Base-by-base conservation (phyloP, 2,329 filamentous ascomycete species). In the Ophioceras dolichostomum region DNA sequence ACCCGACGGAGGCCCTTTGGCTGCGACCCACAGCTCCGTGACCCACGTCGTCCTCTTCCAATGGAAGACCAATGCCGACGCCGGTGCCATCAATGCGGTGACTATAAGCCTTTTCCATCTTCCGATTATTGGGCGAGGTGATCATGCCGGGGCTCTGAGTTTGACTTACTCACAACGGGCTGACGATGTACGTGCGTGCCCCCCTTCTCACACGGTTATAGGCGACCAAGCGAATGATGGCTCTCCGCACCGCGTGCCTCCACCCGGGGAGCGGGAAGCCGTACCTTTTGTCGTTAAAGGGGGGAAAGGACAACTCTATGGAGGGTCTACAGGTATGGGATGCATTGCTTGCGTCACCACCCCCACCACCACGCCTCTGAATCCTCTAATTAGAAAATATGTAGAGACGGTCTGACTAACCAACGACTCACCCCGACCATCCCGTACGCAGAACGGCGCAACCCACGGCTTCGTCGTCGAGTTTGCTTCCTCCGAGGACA, bases 401-500 rank as follows among this genome's bases (percentile, higher is more conserved):
- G 18, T 6, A 7, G 18, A n/a, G 16, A 16, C 31, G 6, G 13
- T 10, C 2, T n/a, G 13, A 10, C 10, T 17, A 27, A 32, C 18
- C 14, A 28, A n/a, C 30, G 10, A 39, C 10, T 34, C 14, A 12
- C 30, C 9, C 14, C 36, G 14, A 24, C 18, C 16, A 26, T n/a
- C n/a, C n/a, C n/a, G n/a, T n/a, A n/a, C n/a, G 29, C 39, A 74
- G 78, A 62, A 67, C 32, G 77, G 67, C 0, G 70, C 76, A 24
- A 76, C 75, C 1, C 79, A 85, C 48, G 74, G 65, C 1, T 83
- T 83, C 45, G 66, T 85, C 2, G 65, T 72, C 19, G 68, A 80
- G 46, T 84, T 85, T 41, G 65, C 68, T 4, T 78, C 54, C 32
- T 62, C 64, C 21, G 68, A 73, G 43, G 79, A 85, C 47, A 61